Conservation (phyloP, 345 rosid species). For the Microthlaspi erraticum region DNA sequence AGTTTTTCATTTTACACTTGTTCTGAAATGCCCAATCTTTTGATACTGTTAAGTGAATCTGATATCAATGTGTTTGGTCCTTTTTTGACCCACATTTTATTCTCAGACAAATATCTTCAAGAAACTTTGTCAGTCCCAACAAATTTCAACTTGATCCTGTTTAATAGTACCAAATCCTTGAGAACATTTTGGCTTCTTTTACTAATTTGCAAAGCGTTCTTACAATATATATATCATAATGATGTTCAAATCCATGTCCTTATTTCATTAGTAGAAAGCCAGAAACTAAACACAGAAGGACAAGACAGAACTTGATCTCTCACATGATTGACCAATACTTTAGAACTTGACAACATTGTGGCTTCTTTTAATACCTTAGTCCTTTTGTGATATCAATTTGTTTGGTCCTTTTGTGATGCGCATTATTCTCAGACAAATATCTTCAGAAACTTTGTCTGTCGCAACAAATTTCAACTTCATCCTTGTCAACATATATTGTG, state of each 20-base stretch:
- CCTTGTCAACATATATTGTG: too few relatives aligned
- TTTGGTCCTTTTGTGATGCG: too few relatives aligned
- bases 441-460: too few relatives aligned
- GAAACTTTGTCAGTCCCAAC: not conserved
- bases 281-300: conserved; percentile 24
- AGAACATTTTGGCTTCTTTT: too few relatives aligned
- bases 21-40: not conserved
- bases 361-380: too few relatives aligned
- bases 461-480: not conserved
- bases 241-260: not conserved
- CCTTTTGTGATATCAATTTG: conserved; percentile 13
- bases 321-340: conserved; percentile 26
- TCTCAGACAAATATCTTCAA: not conserved
- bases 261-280: conserved; percentile 7
- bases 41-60: not conserved
- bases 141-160: not conserved
- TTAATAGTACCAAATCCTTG: not conserved
- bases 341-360: too few relatives aligned
- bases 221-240: too few relatives aligned
- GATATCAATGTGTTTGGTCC: conserved; percentile 9
- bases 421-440: not conserved
- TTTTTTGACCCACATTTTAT: not conserved
- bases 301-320: conserved; percentile 18
- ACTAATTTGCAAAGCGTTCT: too few relatives aligned
- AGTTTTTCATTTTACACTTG: not conserved